Evolutionary conservation across 192 early-diverging fungal genomes (phyloP), one percentile per base, ranked within the genome.

Genomic region (Mortierella alpina): DNA sequence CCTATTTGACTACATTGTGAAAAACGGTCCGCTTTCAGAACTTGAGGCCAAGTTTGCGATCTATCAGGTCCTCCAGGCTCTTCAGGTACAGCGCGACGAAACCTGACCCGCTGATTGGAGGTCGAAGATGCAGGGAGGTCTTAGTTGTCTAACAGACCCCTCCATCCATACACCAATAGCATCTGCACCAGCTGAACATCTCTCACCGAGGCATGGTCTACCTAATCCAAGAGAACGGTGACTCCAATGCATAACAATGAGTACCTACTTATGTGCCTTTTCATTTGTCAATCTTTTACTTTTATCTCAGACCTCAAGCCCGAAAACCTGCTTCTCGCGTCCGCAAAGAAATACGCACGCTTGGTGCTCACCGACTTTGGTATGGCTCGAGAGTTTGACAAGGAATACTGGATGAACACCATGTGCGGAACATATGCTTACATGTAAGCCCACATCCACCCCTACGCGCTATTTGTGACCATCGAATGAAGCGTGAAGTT

Each of bases 321-420:
- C 11, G 92, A 95, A 66, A 95, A 95, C 73, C 78, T 92, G 55
- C 73, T 95, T 49, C 73, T 93, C 31, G 81, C 79, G 6, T 68
- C 74, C 31, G 83, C 84, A 22, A 61, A 70, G 17, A 78, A 85
- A 15, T 89, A 85, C 65, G 82, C 89, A 46, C 91, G 91, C 61
- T 84, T 95, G 63, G 90, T 95, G 88, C 87, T 97, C 52, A 91
- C 93, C 5, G 96, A 97, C 74, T 97, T 97, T 86, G 96, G 96
- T 13, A 88, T 97, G 84, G 95, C 96, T 53, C 93, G 93, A 68
- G 91, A 93, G 31, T 86, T 92, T 23, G 90, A 86, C n/a, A 87
- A 91, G 49, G 85, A 90, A 47, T 83, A 87, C 69, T 86, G 92
- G 13, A 93, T 97, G 94, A 92, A 85, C 67, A 97, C 96, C 17